Evolutionary conservation across 2,329 filamentous ascomycete species (phyloP), one percentile per base, ranked within the genome.

Genomic region (Waltergamsia citrina): DNA sequence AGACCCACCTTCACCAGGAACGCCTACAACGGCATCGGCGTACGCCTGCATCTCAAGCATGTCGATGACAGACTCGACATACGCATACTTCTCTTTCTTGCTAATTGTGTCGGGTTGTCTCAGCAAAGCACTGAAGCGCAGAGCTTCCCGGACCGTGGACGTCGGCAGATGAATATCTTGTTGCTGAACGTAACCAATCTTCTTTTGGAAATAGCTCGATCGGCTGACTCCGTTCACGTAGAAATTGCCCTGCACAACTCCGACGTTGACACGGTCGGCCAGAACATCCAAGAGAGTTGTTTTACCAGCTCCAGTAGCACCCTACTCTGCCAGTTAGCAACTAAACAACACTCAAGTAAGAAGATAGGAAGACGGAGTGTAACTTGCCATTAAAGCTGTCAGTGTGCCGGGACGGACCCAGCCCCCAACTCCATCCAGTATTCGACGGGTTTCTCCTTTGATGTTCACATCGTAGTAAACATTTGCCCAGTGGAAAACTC

Each of bases 301-400:
- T 58, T 93, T 93, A 10, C 85, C 86, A 7, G 86, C 85, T 18
- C 82, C 83, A 4, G 76, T 85, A 3, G 81, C 81, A 35, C 86
- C 86, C 66, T n/a, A n/a, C n/a, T n/a, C n/a, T n/a, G n/a, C n/a
- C n/a, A n/a, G n/a, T n/a, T n/a, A n/a, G n/a, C n/a, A n/a, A n/a
- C n/a, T n/a, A n/a, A n/a, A n/a, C n/a, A n/a, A n/a, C n/a, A n/a
- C n/a, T n/a, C n/a, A n/a, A n/a, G n/a, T n/a, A n/a, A n/a, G n/a
- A n/a, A n/a, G n/a, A n/a, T n/a, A n/a, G n/a, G n/a, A n/a, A n/a
- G n/a, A n/a, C n/a, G n/a, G n/a, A n/a, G n/a, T n/a, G n/a, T n/a
- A n/a, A n/a, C n/a, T n/a, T 25, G 85, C n/a, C n/a, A 92, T 84
- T 2, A 93, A 62, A 1, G 85, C 85, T 29, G 85, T 76, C 71